These are phyloP conservation scores for Purpureocillium takamizusanense DNA, from an alignment of 2,329 filamentous ascomycete genomes.

Conservation along the genomic window DNA sequence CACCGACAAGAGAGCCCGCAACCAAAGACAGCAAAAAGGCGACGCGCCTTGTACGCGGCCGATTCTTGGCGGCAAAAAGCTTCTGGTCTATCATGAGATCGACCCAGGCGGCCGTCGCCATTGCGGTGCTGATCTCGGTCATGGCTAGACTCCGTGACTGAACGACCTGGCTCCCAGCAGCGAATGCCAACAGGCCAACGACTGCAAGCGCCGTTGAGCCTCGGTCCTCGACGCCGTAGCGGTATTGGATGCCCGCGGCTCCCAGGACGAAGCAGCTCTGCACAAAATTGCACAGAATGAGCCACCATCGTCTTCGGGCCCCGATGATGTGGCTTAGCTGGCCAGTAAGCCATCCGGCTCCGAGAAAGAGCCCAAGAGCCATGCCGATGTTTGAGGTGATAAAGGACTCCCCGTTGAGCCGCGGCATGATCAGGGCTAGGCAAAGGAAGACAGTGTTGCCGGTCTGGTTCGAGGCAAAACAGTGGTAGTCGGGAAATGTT, in stretches of 20 bases:
- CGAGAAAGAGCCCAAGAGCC: slow-evolving; percentile 46
- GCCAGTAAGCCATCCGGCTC: slow-evolving; percentile 44
- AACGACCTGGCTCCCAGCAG: slow-evolving; percentile 50
- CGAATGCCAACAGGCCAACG: slow-evolving; percentile 43
- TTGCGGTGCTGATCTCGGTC: slow-evolving; percentile 55
- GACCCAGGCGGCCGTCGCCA: slow-evolving; percentile 55
- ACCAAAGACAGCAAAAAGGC: slow-evolving; percentile 39
- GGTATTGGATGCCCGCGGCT: slow-evolving; percentile 39
- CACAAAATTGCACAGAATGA: slow-evolving; percentile 43
- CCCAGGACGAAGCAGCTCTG: slow-evolving; percentile 46
- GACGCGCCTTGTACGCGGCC: slow-evolving; percentile 38
- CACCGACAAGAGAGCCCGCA: slow-evolving; percentile 41
- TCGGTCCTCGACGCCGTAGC: slow-evolving; percentile 22
- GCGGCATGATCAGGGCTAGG: slow-evolving; percentile 39
- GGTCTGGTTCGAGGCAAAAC: slow-evolving; percentile 57
- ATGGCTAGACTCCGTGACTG: slow-evolving; percentile 44
- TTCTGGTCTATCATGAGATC: slow-evolving; percentile 48
- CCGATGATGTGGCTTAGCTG: slow-evolving; percentile 46
- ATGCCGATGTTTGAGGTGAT: slow-evolving; percentile 43
- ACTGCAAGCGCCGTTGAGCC: slow-evolving; percentile 31
- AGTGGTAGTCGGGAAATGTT: slow-evolving; percentile 51
- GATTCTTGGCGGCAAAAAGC: slow-evolving; percentile 36
- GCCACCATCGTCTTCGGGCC: slow-evolving; percentile 40
- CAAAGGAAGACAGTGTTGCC: slow-evolving; percentile 55
- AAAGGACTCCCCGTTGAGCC: slow-evolving; percentile 38